phyloP scores from a whole-genome alignment of 352 stramenopile genomes.

The Globisporangium abappressorium region DNA sequence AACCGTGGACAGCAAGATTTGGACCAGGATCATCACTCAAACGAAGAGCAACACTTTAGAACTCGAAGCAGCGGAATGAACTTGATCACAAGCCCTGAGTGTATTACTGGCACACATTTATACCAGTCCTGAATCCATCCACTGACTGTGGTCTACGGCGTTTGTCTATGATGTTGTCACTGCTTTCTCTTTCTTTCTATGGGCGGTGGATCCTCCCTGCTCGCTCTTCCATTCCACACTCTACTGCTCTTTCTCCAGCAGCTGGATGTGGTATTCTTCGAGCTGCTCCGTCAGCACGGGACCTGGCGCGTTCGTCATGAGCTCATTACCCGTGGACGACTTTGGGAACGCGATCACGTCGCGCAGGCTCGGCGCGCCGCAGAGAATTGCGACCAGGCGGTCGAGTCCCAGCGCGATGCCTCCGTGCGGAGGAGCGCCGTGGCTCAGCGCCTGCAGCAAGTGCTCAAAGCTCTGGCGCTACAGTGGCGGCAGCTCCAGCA shows the following conservation, averaged over 20 bases:
- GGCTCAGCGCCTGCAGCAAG: slow-evolving; percentile 70
- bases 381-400: slow-evolving; percentile 82
- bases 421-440: slow-evolving; percentile 79
- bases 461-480: slow-evolving; percentile 84
- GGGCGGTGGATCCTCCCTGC: too few relatives aligned
- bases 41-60: too few relatives aligned
- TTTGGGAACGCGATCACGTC: slow-evolving; percentile 92
- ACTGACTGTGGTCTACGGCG: too few relatives aligned
- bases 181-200: neutral
- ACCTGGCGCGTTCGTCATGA: slow-evolving; percentile 81
- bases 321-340: slow-evolving; percentile 82
- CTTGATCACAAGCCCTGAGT: too few relatives aligned
- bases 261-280: slow-evolving; percentile 74
- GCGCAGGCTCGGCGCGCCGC: slow-evolving; percentile 67
- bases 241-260: slow-evolving; percentile 26
- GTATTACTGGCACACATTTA: too few relatives aligned
- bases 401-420: slow-evolving; percentile 87
- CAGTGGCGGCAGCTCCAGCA: slow-evolving; percentile 62
- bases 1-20: too few relatives aligned
- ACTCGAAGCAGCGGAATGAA: too few relatives aligned
- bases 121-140: too few relatives aligned
- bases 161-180: too few relatives aligned
- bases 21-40: too few relatives aligned
- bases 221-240: too few relatives aligned
- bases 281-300: slow-evolving; percentile 65